Conservation (phyloP, 768 basidiomycete genomes). For the Neoboletus brunneissimus region DNA sequence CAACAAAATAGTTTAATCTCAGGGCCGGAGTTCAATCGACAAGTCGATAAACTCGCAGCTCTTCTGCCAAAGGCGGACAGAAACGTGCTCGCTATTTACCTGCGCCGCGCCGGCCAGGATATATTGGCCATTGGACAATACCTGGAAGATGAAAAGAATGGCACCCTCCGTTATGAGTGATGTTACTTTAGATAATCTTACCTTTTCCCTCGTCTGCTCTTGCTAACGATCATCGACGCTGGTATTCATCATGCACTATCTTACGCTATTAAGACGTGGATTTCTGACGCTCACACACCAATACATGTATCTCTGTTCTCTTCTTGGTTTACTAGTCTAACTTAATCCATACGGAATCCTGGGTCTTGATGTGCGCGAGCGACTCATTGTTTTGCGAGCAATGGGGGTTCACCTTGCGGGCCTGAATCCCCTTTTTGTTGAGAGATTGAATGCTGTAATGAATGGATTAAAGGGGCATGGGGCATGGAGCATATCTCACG, state of each 20-base stretch:
- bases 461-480: background rate
- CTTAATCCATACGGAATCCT: conserved; percentile 9
- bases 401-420: conserved; percentile 34
- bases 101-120: conserved; percentile 73
- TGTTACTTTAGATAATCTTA: background rate
- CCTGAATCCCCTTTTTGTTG: conserved; percentile 45
- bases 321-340: conserved; percentile 16
- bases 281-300: conserved; percentile 3
- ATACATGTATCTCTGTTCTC: conserved; percentile 25
- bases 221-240: conserved; percentile 8
- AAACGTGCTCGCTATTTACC: conserved; percentile 63
- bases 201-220: conserved; percentile 4
- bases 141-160: conserved; percentile 80
- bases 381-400: background rate
- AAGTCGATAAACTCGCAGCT: conserved; percentile 69
- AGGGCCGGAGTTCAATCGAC: conserved; percentile 53
- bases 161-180: conserved; percentile 46
- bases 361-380: background rate
- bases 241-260: conserved; percentile 16
- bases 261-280: conserved; percentile 4
- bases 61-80: conserved; percentile 74
- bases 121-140: conserved; percentile 86
- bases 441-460: conserved; percentile 43
- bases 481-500: conserved; percentile 4
- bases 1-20: conserved; percentile 5